Evolutionary conservation across 2,329 filamentous ascomycete genomes (phyloP), one percentile per base, ranked within the genome.

Genomic region (Xylariaceae sp.): DNA sequence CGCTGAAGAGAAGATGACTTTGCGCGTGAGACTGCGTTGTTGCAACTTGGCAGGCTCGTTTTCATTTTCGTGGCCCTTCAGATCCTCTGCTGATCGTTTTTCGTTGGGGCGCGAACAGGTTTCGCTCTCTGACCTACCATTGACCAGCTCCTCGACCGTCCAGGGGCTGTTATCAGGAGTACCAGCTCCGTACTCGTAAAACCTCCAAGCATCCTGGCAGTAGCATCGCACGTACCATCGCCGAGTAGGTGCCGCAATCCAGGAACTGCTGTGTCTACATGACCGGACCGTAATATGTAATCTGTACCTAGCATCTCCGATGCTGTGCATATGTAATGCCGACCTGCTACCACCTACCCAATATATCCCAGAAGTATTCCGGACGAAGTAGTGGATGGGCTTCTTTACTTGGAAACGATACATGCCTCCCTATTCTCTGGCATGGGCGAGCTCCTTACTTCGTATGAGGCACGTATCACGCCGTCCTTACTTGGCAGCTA

Each of bases 201-300:
- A 30, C 23, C 23, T 30, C 23, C 23, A 6, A 30, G 5, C 4
- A 30, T 4, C 23, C 23, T 35, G 35, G 51, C 17, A 13, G 61
- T 66, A 69, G 64, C 65, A 67, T 57, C 63, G 66, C 64, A 67
- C 23, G 23, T 30, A 30, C 23, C 23, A 30, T 30, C 23, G 23
- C 23, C 23, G 23, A 30, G 23, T 30, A 30, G 23, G 23, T 30
- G 23, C 23, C 23, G 23, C 23, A 30, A 30, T 30, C 23, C 23
- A 30, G 23, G 23, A 30, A 30, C 23, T 30, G 23, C 23, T 30
- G 23, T 30, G 23, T 30, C 23, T 30, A 30, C 23, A 30, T 18
- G 17, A 18, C 17, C 17, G 62, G 62, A 48, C 58, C 51, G 55
- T 42, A 49, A 50, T 49, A 60, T 56, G 61, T 65, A 62, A 51